A percentile compares a stretch with the other conserved stretches of the same genome.
Evolutionary conservation across 768 basidiomycete genomes (phyloP).

Genomic region (Amanita molliuscula): DNA sequence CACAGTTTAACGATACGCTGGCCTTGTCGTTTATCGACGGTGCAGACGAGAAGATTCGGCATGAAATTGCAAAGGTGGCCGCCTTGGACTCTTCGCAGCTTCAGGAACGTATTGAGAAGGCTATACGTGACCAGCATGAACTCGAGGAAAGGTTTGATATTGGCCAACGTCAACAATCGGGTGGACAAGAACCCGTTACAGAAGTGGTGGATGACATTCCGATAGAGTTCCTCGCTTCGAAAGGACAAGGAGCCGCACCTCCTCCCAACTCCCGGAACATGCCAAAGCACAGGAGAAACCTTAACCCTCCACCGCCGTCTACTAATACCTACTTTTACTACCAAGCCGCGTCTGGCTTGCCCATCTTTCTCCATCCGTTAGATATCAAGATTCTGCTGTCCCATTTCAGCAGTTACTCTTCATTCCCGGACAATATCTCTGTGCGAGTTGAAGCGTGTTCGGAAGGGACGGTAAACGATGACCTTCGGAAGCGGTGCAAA

Average conservation of each 20-base stretch:
- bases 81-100: conserved; percentile 68
- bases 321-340: conserved; percentile 94
- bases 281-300: conserved; percentile 59
- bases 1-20: conserved; percentile 64
- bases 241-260: conserved; percentile 14
- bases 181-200: conserved; percentile 13
- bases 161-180: conserved; percentile 18
- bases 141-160: conserved; percentile 33
- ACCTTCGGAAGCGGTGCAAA: conserved; percentile 89
- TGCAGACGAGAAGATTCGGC: conserved; percentile 65
- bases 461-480: conserved; percentile 83
- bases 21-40: conserved; percentile 72
- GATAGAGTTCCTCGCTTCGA: conserved; percentile 45
- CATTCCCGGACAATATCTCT: conserved; percentile 76
- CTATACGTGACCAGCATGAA: conserved; percentile 44
- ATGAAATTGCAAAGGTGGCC: conserved; percentile 70
- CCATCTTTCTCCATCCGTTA: conserved; percentile 89
- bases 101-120: conserved; percentile 52
- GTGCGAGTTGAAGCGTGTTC: conserved; percentile 70
- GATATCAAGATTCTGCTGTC: conserved; percentile 90
- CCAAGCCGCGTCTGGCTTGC: conserved; percentile 84
- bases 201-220: conserved; percentile 31
- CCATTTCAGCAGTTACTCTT: conserved; percentile 70
- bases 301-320: conserved; percentile 81
- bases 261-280: conserved; percentile 26